Evolutionary conservation across 192 early-diverging fungal genomes (phyloP), one percentile per base, ranked within the genome.

Genomic region (Coemansia sp.): DNA sequence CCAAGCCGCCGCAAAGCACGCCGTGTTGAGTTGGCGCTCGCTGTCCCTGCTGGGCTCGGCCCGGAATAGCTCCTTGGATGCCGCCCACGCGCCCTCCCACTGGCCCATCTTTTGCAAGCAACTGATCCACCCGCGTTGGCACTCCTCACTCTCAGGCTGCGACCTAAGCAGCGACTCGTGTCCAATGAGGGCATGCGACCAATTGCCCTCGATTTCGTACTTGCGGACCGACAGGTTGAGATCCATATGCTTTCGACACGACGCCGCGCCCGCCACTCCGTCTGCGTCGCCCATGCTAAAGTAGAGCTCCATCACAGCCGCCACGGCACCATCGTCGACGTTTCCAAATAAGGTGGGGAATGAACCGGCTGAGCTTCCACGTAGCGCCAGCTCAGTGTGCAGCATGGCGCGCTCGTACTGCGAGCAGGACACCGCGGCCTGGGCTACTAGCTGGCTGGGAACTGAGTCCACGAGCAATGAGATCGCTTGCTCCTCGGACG

Each of bases 31-130:
- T 33, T 70, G 65, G 11, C 33, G 44, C 40, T 71, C 71, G 21
- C 45, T 62, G 16, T 74, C 64, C 21, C 17, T 65, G 1, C n/a
- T 34, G 1, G 68, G 41, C 14, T 36, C 31, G 10, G 11, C 4
- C 6, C 34, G 61, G 9, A 46, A 68, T 53, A 84, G 60, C 44
- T 78, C 77, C 57, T 64, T 67, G 11, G 77, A 72, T 5, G 81
- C 74, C 29, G 77, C 51, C 81, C 81, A 84, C 24, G 81, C 73
- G 51, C 77, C 74, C 50, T 79, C 81, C 77, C 76, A 79, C 60
- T 84, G 76, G 5, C 81, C 81, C 81, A 84, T 84, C 64, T 69
- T 75, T 59, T 79, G 81, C 68, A 84, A 36, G 46, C 81, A 79
- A 36, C 64, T 46, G 33, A 79, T 69, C 81, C 81, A 84, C 41